Evolutionary conservation across 257 asterid species (phyloP).

Genomic region (Parsonsia alboflavescens): DNA sequence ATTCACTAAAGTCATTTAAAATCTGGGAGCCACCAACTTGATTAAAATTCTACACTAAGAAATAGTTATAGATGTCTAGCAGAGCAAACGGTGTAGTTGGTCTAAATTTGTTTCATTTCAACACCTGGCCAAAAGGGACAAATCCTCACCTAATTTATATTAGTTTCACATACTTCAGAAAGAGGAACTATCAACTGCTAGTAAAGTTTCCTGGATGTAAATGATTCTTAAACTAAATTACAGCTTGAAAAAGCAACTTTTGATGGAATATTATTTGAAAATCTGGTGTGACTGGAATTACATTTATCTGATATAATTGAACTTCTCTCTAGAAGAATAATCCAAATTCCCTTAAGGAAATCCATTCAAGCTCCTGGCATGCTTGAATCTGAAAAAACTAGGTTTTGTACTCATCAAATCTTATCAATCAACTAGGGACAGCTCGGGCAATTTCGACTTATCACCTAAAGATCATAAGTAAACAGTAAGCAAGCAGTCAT

Average conservation of each 20-base stretch:
- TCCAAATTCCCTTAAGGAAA: too few relatives aligned
- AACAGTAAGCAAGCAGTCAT: neutral
- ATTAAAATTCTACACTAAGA: too few relatives aligned
- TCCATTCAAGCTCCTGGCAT: neutral
- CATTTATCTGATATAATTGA: too few relatives aligned
- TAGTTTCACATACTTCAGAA: too few relatives aligned
- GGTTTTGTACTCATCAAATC: neutral
- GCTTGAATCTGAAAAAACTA: neutral
- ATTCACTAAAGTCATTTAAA: too few relatives aligned
- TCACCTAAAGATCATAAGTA: neutral
- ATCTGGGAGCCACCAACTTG: too few relatives aligned
- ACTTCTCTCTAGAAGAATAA: too few relatives aligned
- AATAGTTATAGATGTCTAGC: too few relatives aligned
- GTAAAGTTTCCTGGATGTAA: neutral
- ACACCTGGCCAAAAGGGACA: neutral
- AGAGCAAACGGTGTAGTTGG: too few relatives aligned
- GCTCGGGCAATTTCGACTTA: neutral
- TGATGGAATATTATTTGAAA: neutral
- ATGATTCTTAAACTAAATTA: too few relatives aligned
- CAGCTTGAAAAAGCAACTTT: neutral
- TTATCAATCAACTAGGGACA: neutral
- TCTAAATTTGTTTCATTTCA: too few relatives aligned
- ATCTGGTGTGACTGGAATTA: neutral
- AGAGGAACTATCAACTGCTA: neutral
- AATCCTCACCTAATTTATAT: too few relatives aligned